phyloP scores from a whole-genome alignment of 495 filamentous ascomycete genomes.

The Neurospora intermedia region DNA sequence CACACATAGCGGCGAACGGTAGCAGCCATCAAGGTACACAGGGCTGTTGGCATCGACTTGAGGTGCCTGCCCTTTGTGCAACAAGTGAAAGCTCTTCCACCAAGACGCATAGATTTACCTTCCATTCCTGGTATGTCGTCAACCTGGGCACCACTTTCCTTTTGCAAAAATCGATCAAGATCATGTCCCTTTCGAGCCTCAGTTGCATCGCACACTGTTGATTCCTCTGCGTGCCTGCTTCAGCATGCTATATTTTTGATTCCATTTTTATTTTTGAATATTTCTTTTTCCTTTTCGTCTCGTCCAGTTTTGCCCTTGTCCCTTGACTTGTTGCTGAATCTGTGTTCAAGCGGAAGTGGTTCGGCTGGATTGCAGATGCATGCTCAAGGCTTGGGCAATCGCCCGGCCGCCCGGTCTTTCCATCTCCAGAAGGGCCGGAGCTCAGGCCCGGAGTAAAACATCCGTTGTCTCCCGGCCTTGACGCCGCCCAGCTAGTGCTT shows the following conservation, averaged over 20 bases:
- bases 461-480: not conserved
- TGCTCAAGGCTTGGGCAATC: not conserved
- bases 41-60: not conserved
- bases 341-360: not conserved
- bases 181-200: not conserved
- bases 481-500: not conserved
- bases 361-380: not conserved
- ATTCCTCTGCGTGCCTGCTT: not conserved
- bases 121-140: not conserved
- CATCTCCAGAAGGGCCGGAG: slow-evolving; percentile 5
- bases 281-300: not conserved
- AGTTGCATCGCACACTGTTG: not conserved
- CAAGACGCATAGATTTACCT: not conserved
- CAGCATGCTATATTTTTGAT: no score
- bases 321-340: not conserved
- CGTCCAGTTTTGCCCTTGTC: not conserved
- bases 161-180: not conserved
- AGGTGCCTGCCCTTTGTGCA: not conserved
- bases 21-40: not conserved
- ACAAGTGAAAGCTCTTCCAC: not conserved
- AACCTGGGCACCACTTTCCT: not conserved
- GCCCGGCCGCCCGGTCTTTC: slow-evolving; percentile 3
- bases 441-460: slow-evolving; percentile 5
- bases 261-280: no score
- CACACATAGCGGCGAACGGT: not conserved